Percentiles rank a stretch among this genome's conserved stretches.
Conservation (phyloP, 305 asterid genomes). For the Rubia peregrina region DNA sequence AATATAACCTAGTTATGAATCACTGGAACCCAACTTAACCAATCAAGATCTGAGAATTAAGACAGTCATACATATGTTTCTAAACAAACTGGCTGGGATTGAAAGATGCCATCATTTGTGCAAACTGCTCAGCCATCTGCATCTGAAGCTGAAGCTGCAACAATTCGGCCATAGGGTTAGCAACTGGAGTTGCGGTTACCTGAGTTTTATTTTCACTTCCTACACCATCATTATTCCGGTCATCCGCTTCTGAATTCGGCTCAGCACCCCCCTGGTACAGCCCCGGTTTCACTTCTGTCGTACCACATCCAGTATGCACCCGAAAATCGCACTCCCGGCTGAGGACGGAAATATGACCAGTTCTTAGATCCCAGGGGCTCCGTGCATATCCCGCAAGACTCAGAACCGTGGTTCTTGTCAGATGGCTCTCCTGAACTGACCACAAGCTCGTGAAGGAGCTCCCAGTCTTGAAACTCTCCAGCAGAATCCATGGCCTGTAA, state of each 20-base stretch:
- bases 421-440: conserved; percentile 13
- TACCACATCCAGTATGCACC: conserved; percentile 53
- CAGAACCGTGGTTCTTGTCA: conserved; percentile 11
- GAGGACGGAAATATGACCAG: conserved; percentile 48
- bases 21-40: too few relatives aligned
- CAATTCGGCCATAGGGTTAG: conserved; percentile 31
- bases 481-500: too few relatives aligned
- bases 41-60: too few relatives aligned
- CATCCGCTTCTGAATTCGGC: conserved; percentile 17
- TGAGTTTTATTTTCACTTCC: conserved; percentile 10
- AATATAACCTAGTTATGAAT: too few relatives aligned
- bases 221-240: background rate
- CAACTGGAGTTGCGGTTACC: conserved; percentile 10
- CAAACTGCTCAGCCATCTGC: conserved; percentile 42
- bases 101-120: conserved; percentile 30
- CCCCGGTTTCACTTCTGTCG: conserved; percentile 50
- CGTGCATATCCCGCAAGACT: conserved; percentile 38
- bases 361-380: conserved; percentile 28
- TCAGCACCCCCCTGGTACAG: conserved; percentile 35
- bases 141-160: conserved; percentile 33
- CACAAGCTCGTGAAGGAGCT: conserved; percentile 42
- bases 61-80: background rate
- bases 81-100: conserved; percentile 17
- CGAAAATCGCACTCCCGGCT: conserved; percentile 17
- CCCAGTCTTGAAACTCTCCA: too few relatives aligned